Percentiles rank a stretch among this genome's conserved stretches.
Evolutionary conservation across 164 flowering plant genomes (phyloP).

Genomic region (Umbellularia californica): DNA sequence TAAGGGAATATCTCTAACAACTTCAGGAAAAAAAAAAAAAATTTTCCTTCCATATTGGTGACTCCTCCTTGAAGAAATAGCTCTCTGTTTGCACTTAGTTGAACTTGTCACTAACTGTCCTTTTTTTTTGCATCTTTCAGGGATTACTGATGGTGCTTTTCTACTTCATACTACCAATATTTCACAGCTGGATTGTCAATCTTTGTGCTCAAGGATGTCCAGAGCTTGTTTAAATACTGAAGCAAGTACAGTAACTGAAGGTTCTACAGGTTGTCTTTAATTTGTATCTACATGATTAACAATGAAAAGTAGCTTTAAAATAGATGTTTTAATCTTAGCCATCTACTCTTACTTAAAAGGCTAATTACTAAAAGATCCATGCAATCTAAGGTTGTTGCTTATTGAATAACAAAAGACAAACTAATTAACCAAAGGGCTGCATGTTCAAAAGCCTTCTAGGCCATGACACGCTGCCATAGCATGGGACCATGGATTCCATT

Average conservation of each 20-base stretch:
- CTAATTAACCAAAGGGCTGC: too few species aligned
- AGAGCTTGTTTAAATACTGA: constrained; percentile 8
- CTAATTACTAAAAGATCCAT: too few species aligned
- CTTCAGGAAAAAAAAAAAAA: background rate
- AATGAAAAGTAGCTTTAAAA: too few species aligned
- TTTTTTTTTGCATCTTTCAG: background rate
- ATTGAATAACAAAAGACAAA: too few species aligned
- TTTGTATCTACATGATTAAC: background rate
- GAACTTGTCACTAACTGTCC: background rate
- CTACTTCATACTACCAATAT: background rate
- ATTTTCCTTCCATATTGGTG: background rate
- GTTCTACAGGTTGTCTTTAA: constrained; percentile 7
- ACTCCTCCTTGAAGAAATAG: background rate
- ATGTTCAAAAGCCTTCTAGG: too few species aligned
- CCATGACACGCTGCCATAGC: background rate
- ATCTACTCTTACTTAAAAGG: too few species aligned
- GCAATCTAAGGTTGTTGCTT: too few species aligned
- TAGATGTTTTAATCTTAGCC: too few species aligned
- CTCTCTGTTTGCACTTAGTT: background rate
- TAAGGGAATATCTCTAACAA: background rate
- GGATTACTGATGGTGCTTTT: background rate
- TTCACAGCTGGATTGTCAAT: background rate
- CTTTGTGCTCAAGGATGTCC: background rate
- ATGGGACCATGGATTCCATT: background rate
- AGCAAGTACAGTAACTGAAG: background rate